Conservation (phyloP, 805 yeast genomes). For the Wickerhamomyces queroliae region DNA sequence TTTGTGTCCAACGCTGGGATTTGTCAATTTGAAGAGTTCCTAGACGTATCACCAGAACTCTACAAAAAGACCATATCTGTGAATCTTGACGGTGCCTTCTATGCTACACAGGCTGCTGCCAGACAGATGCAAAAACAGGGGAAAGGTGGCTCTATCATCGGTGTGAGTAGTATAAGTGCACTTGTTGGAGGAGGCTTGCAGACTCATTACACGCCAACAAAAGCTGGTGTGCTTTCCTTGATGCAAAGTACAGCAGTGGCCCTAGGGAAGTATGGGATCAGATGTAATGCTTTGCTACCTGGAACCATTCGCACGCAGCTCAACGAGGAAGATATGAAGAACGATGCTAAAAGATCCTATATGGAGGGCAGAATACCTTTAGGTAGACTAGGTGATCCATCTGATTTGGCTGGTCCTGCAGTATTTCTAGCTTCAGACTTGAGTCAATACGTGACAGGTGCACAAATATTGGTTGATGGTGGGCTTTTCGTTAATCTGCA, state of each 20-base stretch:
- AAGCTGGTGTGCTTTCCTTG: slow-evolving; percentile 38
- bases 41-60: slow-evolving; percentile 33
- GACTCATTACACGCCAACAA: slow-evolving; percentile 42
- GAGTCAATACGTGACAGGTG: slow-evolving; percentile 33
- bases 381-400: slow-evolving; percentile 31
- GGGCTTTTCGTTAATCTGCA: slow-evolving; percentile 42
- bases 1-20: slow-evolving; percentile 44
- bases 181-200: slow-evolving; percentile 41
- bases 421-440: slow-evolving; percentile 34
- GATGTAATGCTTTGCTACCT: slow-evolving; percentile 40
- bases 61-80: slow-evolving; percentile 30
- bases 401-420: slow-evolving; percentile 37
- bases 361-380: slow-evolving; percentile 37
- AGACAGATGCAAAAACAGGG: slow-evolving; percentile 38
- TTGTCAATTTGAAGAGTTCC: slow-evolving; percentile 35
- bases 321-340: slow-evolving; percentile 36
- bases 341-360: slow-evolving; percentile 27
- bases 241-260: slow-evolving; percentile 40
- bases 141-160: slow-evolving; percentile 42
- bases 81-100: slow-evolving; percentile 39
- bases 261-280: slow-evolving; percentile 35
- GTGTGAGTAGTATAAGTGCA: slow-evolving; percentile 36
- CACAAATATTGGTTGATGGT: slow-evolving; percentile 39
- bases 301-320: slow-evolving; percentile 38
- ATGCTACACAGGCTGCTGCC: slow-evolving; percentile 42